These are phyloP conservation scores for Cymodocea nodosa DNA, from an alignment of 116 monocot genomes.

Conservation along the genomic window DNA sequence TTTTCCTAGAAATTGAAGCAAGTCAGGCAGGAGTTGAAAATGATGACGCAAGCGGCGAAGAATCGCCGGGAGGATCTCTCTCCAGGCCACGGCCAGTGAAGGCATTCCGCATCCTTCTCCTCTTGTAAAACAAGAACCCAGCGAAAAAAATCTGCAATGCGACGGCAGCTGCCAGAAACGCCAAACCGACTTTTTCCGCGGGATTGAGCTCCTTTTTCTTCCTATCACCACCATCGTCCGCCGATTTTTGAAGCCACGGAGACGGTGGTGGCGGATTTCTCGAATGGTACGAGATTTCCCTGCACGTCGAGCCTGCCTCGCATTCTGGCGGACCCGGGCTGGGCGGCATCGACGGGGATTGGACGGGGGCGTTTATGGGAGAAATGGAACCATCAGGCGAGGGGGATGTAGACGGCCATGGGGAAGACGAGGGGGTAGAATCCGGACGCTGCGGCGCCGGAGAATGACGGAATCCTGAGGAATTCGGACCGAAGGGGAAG, in stretches of 20 bases:
- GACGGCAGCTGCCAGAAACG: background rate
- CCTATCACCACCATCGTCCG: background rate
- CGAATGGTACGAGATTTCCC: background rate
- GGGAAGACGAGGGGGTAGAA: background rate
- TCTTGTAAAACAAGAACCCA: constrained; percentile 1
- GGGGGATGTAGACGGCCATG: background rate
- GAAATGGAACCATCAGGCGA: background rate
- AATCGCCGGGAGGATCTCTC: too few relatives aligned
- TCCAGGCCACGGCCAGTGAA: too few relatives aligned
- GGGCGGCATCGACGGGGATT: background rate
- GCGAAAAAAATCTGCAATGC: constrained; percentile 5
- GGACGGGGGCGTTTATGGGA: background rate
- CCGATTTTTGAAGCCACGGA: background rate
- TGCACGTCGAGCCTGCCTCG: too few relatives aligned
- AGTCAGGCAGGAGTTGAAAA: too few relatives aligned
- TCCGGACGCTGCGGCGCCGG: background rate
- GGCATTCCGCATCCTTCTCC: background rate
- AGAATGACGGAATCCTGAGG: constrained; percentile 1
- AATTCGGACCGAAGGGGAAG: background rate
- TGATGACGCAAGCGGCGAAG: too few relatives aligned
- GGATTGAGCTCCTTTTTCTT: background rate
- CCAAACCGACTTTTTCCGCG: constrained; percentile 1
- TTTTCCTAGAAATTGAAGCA: too few relatives aligned
- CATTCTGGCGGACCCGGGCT: background rate
- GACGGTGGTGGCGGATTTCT: background rate